Conservation (phyloP, 2,329 filamentous ascomycete species). For the Trichophyton verrucosum region DNA sequence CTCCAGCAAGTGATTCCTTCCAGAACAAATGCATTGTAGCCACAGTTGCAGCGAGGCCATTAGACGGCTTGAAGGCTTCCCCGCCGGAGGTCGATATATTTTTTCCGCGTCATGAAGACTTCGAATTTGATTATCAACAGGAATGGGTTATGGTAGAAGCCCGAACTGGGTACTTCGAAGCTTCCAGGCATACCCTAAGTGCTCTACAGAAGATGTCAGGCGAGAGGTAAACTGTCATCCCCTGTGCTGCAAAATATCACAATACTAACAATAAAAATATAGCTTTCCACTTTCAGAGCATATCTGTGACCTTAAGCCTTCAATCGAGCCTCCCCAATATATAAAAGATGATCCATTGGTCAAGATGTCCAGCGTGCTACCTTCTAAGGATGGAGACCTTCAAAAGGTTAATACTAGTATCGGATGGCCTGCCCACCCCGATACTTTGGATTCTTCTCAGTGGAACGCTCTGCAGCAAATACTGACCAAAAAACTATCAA, state of each 20-base stretch:
- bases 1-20: conserved; percentile 48
- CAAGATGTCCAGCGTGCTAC: conserved; percentile 39
- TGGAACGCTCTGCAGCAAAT: conserved; percentile 55
- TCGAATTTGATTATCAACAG: conserved; percentile 54
- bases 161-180: conserved; percentile 62
- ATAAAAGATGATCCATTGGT: conserved; percentile 38
- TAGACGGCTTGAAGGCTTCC: conserved; percentile 50
- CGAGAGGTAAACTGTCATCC: conserved; percentile 34
- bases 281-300: conserved; percentile 36
- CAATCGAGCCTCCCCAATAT: conserved; percentile 42
- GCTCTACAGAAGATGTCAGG: conserved; percentile 54
- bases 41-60: conserved; percentile 56
- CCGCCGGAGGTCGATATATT: conserved; percentile 65
- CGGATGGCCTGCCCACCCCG: conserved; percentile 33
- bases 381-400: conserved; percentile 19
- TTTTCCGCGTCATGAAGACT: conserved; percentile 49
- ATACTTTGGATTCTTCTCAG: conserved; percentile 59
- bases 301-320: conserved; percentile 27
- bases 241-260: background rate
- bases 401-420: conserved; percentile 42
- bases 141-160: conserved; percentile 72
- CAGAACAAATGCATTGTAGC: conserved; percentile 54
- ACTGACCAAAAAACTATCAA: conserved; percentile 56
- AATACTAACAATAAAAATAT: background rate
- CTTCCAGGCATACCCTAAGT: conserved; percentile 57